Percentiles rank a stretch among this genome's conserved stretches.
These are phyloP conservation scores for Talaromyces albobiverticillius DNA, from an alignment of 2,329 filamentous ascomycete species.

Conservation along the genomic window DNA sequence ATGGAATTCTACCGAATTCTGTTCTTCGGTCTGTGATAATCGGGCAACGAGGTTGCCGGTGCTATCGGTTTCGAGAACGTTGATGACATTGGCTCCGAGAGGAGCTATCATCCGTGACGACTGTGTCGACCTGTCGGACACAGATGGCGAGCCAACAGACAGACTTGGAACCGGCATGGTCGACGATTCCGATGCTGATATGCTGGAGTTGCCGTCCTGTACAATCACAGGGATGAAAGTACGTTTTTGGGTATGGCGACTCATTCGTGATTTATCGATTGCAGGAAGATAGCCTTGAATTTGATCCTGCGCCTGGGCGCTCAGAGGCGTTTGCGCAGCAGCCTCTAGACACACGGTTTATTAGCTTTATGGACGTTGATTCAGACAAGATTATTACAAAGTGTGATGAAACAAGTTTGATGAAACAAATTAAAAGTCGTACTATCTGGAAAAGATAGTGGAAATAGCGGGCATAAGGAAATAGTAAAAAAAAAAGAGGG, in stretches of 20 bases:
- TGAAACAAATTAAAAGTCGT: no score
- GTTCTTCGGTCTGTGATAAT: slow-evolving; percentile 3
- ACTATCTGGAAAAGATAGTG: no score
- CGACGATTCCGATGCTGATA: slow-evolving; percentile 3
- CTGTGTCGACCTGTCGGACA: slow-evolving; percentile 24
- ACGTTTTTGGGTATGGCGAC: slow-evolving; percentile 4
- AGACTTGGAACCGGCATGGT: slow-evolving; percentile 25
- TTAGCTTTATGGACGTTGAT: no score
- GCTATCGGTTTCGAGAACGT: slow-evolving; percentile 28
- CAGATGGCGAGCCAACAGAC: slow-evolving; percentile 29
- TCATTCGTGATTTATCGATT: slow-evolving; percentile 12
- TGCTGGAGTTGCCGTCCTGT: slow-evolving; percentile 7
- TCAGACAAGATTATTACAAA: no score
- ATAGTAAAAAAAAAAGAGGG: not conserved
- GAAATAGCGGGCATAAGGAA: not conserved
- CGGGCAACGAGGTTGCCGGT: slow-evolving; percentile 27
- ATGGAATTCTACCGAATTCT: slow-evolving; percentile 21
- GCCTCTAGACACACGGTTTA: not conserved
- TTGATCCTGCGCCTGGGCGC: slow-evolving; percentile 22
- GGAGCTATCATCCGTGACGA: slow-evolving; percentile 19
- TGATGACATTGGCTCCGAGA: slow-evolving; percentile 24
- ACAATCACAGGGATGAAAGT: slow-evolving; percentile 7
- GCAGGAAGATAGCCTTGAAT: slow-evolving; percentile 10
- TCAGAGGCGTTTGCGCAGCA: slow-evolving; percentile 18
- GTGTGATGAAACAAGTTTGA: no score